phyloP scores from a whole-genome alignment of 1,139 yeast species.

The Casaregolazyma suthepensis region DNA sequence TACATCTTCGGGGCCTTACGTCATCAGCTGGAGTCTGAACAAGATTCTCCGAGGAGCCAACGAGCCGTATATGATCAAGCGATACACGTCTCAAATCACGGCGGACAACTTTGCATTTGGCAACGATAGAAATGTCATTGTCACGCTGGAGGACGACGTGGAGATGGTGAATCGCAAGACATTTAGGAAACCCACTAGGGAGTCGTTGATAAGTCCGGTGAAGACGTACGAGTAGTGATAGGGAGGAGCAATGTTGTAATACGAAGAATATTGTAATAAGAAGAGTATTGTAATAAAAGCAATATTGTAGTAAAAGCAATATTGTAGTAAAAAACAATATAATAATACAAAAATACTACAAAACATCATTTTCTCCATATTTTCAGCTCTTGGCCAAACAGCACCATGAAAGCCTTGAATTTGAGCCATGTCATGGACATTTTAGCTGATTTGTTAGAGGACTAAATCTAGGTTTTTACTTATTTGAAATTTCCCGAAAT shows the following conservation, averaged over 20 bases:
- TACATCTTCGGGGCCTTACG: slow-evolving; percentile 74
- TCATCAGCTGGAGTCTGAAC: slow-evolving; percentile 72
- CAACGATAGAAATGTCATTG: slow-evolving; percentile 60
- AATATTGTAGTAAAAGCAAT: background rate
- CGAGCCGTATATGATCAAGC: slow-evolving; percentile 57
- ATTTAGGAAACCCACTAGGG: slow-evolving; percentile 52
- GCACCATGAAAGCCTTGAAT: slow-evolving; percentile 53
- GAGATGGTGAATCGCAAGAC: slow-evolving; percentile 54
- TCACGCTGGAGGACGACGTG: slow-evolving; percentile 68
- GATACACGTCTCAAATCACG: slow-evolving; percentile 56
- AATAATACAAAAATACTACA: background rate
- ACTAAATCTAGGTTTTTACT: too few species aligned
- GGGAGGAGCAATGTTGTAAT: slow-evolving; percentile 7
- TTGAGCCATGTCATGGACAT: slow-evolving; percentile 31
- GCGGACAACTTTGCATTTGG: slow-evolving; percentile 78
- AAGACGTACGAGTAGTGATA: slow-evolving; percentile 23
- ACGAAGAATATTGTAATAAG: background rate
- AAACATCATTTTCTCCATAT: slow-evolving; percentile 22
- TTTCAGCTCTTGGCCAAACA: slow-evolving; percentile 62
- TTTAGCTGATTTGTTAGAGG: slow-evolving; percentile 11
- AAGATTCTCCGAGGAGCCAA: slow-evolving; percentile 50
- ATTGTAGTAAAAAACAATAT: background rate
- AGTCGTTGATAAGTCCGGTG: slow-evolving; percentile 36
- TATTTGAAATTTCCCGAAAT: too few species aligned
- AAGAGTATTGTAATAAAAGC: too few species aligned